phyloP scores from a whole-genome alignment of 1,139 yeast species.

The Yamadazyma oceani region DNA sequence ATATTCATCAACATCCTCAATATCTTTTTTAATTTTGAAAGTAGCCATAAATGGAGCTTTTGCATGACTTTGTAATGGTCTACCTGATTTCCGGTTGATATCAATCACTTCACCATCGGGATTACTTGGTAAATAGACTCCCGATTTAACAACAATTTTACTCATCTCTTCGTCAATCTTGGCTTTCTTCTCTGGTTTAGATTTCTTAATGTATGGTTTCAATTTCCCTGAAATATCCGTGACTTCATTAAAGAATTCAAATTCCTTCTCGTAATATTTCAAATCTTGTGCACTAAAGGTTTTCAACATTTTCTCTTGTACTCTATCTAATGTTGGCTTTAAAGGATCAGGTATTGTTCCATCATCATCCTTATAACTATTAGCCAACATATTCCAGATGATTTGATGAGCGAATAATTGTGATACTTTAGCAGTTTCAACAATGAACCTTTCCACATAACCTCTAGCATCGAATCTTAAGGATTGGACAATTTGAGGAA shows the following conservation, averaged over 20 bases:
- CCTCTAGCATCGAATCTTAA: slow-evolving; percentile 81
- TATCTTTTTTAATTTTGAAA: slow-evolving; percentile 72
- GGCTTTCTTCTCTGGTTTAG: slow-evolving; percentile 93
- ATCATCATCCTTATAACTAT: slow-evolving; percentile 87
- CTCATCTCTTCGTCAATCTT: slow-evolving; percentile 97
- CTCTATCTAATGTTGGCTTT: slow-evolving; percentile 80
- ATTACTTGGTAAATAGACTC: slow-evolving; percentile 92
- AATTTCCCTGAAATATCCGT: slow-evolving; percentile 92
- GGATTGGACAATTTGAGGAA: slow-evolving; percentile 95
- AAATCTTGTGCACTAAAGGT: slow-evolving; percentile 62
- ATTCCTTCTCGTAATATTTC: slow-evolving; percentile 76
- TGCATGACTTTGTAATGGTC: slow-evolving; percentile 97
- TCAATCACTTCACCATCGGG: slow-evolving; percentile 95
- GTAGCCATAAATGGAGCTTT: slow-evolving; percentile 99
- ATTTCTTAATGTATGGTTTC: slow-evolving; percentile 88
- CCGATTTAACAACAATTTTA: slow-evolving; percentile 70
- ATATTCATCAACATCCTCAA: slow-evolving; percentile 43
- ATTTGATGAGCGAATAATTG: slow-evolving; percentile 96
- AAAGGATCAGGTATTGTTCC: slow-evolving; percentile 74
- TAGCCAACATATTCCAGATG: slow-evolving; percentile 97
- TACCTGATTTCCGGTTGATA: slow-evolving; percentile 88
- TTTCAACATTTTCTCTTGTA: slow-evolving; percentile 64
- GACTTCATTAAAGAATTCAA: slow-evolving; percentile 85
- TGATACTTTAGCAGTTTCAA: slow-evolving; percentile 90
- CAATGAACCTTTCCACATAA: slow-evolving; percentile 81